These are phyloP conservation scores for Chamaenerion angustifolium DNA, from an alignment of 345 rosid genomes.

Conservation along the genomic window DNA sequence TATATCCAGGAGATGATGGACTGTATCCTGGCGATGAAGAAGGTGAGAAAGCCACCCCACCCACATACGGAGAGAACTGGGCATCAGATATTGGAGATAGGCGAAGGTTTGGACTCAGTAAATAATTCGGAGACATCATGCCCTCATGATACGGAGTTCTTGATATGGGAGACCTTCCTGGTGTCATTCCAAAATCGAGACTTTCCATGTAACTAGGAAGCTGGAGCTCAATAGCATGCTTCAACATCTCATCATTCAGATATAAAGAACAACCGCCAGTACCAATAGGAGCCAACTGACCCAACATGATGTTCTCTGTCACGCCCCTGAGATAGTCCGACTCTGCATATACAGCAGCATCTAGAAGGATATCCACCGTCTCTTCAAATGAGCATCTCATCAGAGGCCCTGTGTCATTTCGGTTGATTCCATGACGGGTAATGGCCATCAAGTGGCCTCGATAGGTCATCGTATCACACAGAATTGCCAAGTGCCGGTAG, in stretches of 20 bases:
- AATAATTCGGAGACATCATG: constrained; percentile 88
- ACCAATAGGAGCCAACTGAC: constrained; percentile 96
- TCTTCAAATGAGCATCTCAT: constrained; percentile 99
- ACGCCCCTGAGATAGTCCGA: constrained; percentile 75
- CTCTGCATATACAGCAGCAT: constrained; percentile 96
- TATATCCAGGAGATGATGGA: constrained; percentile 70
- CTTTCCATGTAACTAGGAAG: constrained; percentile 96
- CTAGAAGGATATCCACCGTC: constrained; percentile 93
- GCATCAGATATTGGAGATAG: constrained; percentile 75
- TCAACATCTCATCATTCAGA: constrained; percentile 92
- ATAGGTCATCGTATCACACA: constrained; percentile 97
- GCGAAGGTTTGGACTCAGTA: constrained; percentile 68
- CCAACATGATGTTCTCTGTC: constrained; percentile 92
- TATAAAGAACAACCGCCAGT: constrained; percentile 82
- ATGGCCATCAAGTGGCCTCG: constrained; percentile 98
- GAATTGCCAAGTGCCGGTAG: constrained; percentile 87
- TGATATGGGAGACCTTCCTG: constrained; percentile 71
- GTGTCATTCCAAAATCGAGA: constrained; percentile 80
- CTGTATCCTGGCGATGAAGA: constrained; percentile 75
- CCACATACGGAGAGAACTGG: constrained; percentile 89
- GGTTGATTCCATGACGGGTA: constrained; percentile 92
- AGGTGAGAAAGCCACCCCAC: constrained; percentile 82
- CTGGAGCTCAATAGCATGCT: constrained; percentile 94
- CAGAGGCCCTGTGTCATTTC: constrained; percentile 94
- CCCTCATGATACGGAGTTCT: constrained; percentile 96